Conservation (phyloP, 148 eudicot genomes). For the Euryodendron excelsum region DNA sequence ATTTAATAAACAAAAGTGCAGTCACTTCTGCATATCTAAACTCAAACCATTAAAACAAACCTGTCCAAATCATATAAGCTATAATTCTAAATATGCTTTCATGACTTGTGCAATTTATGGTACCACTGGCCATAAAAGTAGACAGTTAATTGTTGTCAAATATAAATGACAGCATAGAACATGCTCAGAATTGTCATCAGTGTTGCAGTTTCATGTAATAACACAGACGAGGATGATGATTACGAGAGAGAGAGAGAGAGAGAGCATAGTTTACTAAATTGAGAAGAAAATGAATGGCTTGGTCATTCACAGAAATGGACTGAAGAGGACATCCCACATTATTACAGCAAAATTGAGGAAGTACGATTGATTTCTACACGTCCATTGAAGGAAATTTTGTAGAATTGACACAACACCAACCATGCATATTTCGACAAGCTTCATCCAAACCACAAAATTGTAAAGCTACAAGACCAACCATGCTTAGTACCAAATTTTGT, state of each 20-base stretch:
- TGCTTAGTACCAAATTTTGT: background rate
- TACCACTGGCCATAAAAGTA: background rate
- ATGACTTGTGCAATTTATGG: background rate
- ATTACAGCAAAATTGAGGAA: background rate
- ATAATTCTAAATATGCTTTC: background rate
- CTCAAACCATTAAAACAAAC: background rate
- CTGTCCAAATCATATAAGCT: background rate
- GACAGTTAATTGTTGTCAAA: background rate
- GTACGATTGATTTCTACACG: background rate
- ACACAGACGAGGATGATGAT: background rate
- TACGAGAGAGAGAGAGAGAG: too few species aligned
- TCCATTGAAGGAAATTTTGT: too few species aligned
- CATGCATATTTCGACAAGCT: background rate
- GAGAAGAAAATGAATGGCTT: background rate
- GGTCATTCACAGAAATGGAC: background rate
- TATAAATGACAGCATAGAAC: background rate
- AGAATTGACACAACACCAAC: too few species aligned
- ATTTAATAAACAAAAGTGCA: background rate
- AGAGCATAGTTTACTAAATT: too few species aligned
- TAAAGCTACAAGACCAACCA: background rate
- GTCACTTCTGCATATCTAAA: background rate
- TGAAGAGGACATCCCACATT: background rate
- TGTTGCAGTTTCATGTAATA: constrained; percentile 1
- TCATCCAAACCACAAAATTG: background rate
- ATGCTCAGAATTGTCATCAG: too few species aligned